phyloP scores from a whole-genome alignment of 768 basidiomycete genomes.

The Saitozyma sp. region DNA sequence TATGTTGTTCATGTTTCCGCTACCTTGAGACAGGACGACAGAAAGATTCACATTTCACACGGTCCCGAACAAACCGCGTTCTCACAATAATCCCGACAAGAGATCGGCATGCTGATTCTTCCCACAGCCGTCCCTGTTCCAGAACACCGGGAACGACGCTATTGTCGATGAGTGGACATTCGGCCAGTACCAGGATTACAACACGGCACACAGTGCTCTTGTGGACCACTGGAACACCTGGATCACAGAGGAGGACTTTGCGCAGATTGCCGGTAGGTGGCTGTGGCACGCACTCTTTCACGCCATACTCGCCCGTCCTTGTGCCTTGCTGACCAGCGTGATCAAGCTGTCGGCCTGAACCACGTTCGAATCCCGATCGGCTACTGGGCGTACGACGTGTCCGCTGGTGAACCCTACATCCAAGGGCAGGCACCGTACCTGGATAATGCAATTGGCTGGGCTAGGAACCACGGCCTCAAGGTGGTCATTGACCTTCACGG shows the following conservation, averaged over 20 bases:
- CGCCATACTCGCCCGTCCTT: too few relatives aligned
- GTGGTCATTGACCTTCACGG: slow-evolving; percentile 51
- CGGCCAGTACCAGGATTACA: slow-evolving; percentile 40
- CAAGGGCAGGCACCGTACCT: slow-evolving; percentile 49
- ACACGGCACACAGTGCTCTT: slow-evolving; percentile 33
- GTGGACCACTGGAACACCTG: slow-evolving; percentile 51
- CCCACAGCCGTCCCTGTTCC: slow-evolving; percentile 42
- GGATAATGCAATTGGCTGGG: slow-evolving; percentile 50
- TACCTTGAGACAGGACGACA: too few relatives aligned
- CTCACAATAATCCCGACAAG: too few relatives aligned
- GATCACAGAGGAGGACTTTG: slow-evolving; percentile 54
- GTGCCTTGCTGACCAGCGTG: too few relatives aligned
- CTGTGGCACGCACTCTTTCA: too few relatives aligned
- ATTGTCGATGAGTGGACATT: slow-evolving; percentile 53
- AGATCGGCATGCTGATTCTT: neutral
- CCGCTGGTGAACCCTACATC: slow-evolving; percentile 48
- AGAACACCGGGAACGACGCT: slow-evolving; percentile 37
- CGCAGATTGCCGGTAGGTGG: slow-evolving; percentile 46
- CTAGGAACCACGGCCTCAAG: slow-evolving; percentile 45
- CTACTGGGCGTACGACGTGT: slow-evolving; percentile 49
- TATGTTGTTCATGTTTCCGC: too few relatives aligned
- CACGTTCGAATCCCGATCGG: slow-evolving; percentile 51
- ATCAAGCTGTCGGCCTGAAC: slow-evolving; percentile 32
- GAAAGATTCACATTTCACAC: too few relatives aligned
- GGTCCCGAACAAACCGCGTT: too few relatives aligned